Evolutionary conservation across 176 grass and related monocot genomes (phyloP), one percentile per base, ranked within the genome.

Genomic region (Phragmites australis): DNA sequence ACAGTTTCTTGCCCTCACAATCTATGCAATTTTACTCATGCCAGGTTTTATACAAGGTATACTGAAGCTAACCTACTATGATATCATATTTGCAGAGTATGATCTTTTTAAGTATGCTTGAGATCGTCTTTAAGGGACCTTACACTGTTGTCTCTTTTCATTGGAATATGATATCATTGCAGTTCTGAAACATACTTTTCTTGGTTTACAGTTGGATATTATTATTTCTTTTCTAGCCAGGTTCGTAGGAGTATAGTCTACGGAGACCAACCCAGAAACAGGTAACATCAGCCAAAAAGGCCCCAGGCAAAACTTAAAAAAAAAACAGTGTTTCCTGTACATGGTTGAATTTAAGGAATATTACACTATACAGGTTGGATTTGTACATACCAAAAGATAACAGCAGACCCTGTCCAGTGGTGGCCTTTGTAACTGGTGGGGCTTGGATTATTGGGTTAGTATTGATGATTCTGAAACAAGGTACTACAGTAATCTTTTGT

Each of bases 401-500:
- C 65, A 76, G 74, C 46, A 87, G 74, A 51, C 87, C 96, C 17
- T 91, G 75, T 79, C 96, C 90, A 43, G 96, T 99, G 30, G 76
- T 99, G 86, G 92, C 96, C 84, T 99, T 99, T 82, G 79, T 99
- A 85, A 99, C 96, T 69, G 90, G 92, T 55, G 96, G 96, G 41
- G 96, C 96, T 71, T 99, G 96, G 96, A 95, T 99, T 83, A 95
- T 99, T 88, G 96, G 96, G 96, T 94, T 57, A 86, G 85, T 91
- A 63, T 26, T 75, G 1, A 77, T 81, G 43, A 32, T 74, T 87
- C 83, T 65, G 22, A 56, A 44, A 25, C 15, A 45, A 23, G 18
- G 1, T 34, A n/a, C 40, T 43, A 13, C 6, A 55, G 9, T 31
- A 64, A 65, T 65, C 6, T 40, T 70, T 61, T 2, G n/a, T 54